Evolutionary conservation across 1,139 yeast species (phyloP).

Genomic region (Saccharomyces hybrid): DNA sequence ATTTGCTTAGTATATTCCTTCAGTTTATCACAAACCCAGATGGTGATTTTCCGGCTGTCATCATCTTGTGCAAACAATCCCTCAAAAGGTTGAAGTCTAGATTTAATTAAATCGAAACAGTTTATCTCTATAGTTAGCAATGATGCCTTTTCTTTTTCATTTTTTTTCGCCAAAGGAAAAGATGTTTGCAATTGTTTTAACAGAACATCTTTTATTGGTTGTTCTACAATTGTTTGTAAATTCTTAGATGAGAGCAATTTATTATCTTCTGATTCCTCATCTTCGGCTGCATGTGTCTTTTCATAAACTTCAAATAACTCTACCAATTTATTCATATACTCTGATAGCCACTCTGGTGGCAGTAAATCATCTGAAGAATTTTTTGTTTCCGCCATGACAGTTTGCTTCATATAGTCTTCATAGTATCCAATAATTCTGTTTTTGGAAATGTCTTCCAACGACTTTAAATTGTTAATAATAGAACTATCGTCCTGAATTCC

Average conservation of each 20-base stretch:
- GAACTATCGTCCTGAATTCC: slow-evolving; percentile 19
- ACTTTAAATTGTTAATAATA: slow-evolving; percentile 17
- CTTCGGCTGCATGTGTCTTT: slow-evolving; percentile 22
- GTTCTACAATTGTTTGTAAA: slow-evolving; percentile 29
- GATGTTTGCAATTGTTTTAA: slow-evolving; percentile 18
- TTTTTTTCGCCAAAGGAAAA: slow-evolving; percentile 28
- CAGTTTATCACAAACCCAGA: slow-evolving; percentile 33
- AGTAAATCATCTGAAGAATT: slow-evolving; percentile 35
- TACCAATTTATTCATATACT: slow-evolving; percentile 38
- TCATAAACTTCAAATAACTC: slow-evolving; percentile 48
- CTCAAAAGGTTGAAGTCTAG: slow-evolving; percentile 41
- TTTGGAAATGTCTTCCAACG: slow-evolving; percentile 16
- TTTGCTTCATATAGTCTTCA: slow-evolving; percentile 8
- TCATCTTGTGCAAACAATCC: slow-evolving; percentile 19
- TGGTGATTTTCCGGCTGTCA: slow-evolving; percentile 32
- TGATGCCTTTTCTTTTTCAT: slow-evolving; percentile 18
- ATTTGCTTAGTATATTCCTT: slow-evolving; percentile 32
- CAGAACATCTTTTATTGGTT: slow-evolving; percentile 20
- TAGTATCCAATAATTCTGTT: slow-evolving; percentile 16
- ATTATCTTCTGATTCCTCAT: slow-evolving; percentile 15
- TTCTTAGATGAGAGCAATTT: slow-evolving; percentile 23
- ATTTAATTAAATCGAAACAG: slow-evolving; percentile 50
- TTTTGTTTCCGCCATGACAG: background rate
- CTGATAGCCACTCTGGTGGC: slow-evolving; percentile 69
- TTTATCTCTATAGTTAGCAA: slow-evolving; percentile 45